These are phyloP conservation scores for Ascochyta clinopodiicola DNA, from an alignment of 2,329 filamentous ascomycete genomes.

Conservation along the genomic window DNA sequence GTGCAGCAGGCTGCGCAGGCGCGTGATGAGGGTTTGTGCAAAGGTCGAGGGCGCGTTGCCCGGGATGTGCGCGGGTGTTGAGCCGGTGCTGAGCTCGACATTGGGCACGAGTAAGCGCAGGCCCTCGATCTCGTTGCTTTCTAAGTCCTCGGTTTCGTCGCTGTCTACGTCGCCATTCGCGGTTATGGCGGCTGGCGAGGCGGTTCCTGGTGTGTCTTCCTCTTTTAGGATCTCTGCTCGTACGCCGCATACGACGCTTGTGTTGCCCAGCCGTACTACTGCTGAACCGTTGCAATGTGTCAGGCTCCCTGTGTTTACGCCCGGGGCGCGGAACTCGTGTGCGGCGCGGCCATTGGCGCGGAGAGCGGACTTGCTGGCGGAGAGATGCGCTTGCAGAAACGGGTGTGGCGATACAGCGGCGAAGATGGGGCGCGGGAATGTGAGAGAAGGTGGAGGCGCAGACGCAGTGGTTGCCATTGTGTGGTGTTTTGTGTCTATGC, in stretches of 20 bases:
- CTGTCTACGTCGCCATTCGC: conserved; percentile 10
- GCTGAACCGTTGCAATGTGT: conserved; percentile 90
- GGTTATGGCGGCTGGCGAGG: conserved; percentile 27
- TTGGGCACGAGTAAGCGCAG: conserved; percentile 87
- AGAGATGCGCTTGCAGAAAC: conserved; percentile 88
- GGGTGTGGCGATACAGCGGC: conserved; percentile 88
- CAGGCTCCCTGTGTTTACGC: conserved; percentile 81
- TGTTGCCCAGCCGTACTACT: conserved; percentile 86
- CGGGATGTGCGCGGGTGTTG: conserved; percentile 82
- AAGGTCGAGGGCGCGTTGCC: conserved; percentile 79
- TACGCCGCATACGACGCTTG: conserved; percentile 92
- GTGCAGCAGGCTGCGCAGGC: conserved; percentile 78
- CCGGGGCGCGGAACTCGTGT: conserved; percentile 72
- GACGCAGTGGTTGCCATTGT: conserved; percentile 34
- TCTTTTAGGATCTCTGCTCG: conserved; percentile 83
- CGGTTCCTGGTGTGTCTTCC: conserved; percentile 73
- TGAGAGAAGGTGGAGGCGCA: conserved; percentile 44
- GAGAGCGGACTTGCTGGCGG: conserved; percentile 64
- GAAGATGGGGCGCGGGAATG: conserved; percentile 73
- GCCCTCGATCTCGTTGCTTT: conserved; percentile 50
- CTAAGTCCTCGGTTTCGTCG: conserved; percentile 29
- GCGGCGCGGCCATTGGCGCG: conserved; percentile 84
- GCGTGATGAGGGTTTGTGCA: conserved; percentile 84
- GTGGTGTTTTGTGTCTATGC: neutral
- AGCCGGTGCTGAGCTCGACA: conserved; percentile 89